A percentile compares a stretch with the other conserved stretches of the same genome.
Conservation (phyloP, 306 rosid genomes). For the Cucurbita moschata region DNA sequence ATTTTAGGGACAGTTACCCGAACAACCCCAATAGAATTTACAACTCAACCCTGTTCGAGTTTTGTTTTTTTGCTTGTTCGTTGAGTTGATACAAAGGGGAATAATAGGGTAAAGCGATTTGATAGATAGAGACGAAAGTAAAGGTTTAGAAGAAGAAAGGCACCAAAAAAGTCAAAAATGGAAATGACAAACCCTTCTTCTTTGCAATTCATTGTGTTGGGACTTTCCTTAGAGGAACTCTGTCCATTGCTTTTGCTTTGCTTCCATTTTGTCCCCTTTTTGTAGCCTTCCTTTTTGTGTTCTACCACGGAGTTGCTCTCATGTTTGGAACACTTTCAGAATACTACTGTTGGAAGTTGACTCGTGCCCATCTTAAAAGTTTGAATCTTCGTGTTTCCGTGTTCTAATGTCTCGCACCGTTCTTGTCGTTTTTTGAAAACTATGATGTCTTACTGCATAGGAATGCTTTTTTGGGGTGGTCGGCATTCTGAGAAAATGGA, state of each 20-base stretch:
- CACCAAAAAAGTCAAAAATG: constrained; percentile 8
- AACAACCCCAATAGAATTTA: too few species aligned
- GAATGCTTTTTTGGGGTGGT: too few species aligned
- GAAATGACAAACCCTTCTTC: constrained; percentile 3
- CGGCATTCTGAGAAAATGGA: too few species aligned
- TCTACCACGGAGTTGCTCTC: neutral
- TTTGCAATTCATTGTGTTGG: neutral
- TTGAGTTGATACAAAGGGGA: too few species aligned
- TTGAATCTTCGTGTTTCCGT: neutral
- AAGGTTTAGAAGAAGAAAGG: neutral
- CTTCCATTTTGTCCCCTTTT: neutral
- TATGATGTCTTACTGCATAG: too few species aligned
- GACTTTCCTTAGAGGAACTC: neutral
- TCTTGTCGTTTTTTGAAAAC: too few species aligned
- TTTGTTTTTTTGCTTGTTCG: too few species aligned
- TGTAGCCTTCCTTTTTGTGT: neutral
- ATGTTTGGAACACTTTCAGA: neutral
- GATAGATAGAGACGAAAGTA: constrained; percentile 20
- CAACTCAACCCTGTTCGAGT: too few species aligned
- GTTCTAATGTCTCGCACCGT: neutral
- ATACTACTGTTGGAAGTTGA: neutral
- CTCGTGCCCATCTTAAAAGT: neutral
- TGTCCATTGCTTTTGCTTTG: constrained; percentile 7
- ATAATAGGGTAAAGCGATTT: constrained; percentile 11
- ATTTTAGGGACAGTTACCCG: too few species aligned